Conservation (phyloP, 495 filamentous ascomycete species). For the Cercophora newfieldiana region DNA sequence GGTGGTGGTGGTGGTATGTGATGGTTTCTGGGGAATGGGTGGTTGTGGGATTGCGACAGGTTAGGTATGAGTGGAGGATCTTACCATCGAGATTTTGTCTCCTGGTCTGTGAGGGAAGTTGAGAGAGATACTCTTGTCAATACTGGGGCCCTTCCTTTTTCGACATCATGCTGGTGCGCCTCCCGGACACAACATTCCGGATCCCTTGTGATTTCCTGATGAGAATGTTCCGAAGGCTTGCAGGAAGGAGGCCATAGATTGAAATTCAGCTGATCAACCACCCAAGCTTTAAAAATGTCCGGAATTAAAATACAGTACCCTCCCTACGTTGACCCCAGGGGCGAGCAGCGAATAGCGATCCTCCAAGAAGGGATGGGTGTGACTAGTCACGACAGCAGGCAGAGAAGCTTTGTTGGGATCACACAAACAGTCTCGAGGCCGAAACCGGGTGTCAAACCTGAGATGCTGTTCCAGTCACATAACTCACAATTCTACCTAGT, state of each 20-base stretch:
- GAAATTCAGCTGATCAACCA: not conserved
- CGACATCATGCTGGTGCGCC: too few relatives aligned
- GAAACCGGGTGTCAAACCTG: not conserved
- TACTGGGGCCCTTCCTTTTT: too few relatives aligned
- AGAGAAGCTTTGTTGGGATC: not conserved
- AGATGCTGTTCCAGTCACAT: not conserved
- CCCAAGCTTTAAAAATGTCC: not conserved
- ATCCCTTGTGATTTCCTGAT: too few relatives aligned
- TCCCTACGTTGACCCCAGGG: not conserved
- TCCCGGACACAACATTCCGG: too few relatives aligned
- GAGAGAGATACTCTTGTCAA: too few relatives aligned
- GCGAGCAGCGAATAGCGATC: not conserved
- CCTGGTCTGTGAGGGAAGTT: too few relatives aligned
- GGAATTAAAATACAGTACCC: not conserved
- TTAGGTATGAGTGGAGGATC: not conserved
- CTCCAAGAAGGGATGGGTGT: not conserved
- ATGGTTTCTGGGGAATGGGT: not conserved
- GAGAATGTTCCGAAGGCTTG: too few relatives aligned
- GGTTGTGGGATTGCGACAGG: not conserved
- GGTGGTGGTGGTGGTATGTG: too few relatives aligned
- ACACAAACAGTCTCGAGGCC: not conserved
- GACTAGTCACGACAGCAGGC: not conserved
- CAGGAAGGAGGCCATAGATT: too few relatives aligned
- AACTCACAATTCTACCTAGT: not conserved
- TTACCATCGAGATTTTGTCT: too few relatives aligned